A percentile compares a stretch with the other conserved stretches of the same genome.
Conservation (phyloP, 2,329 filamentous ascomycete species). For the Falciphora oryzae region DNA sequence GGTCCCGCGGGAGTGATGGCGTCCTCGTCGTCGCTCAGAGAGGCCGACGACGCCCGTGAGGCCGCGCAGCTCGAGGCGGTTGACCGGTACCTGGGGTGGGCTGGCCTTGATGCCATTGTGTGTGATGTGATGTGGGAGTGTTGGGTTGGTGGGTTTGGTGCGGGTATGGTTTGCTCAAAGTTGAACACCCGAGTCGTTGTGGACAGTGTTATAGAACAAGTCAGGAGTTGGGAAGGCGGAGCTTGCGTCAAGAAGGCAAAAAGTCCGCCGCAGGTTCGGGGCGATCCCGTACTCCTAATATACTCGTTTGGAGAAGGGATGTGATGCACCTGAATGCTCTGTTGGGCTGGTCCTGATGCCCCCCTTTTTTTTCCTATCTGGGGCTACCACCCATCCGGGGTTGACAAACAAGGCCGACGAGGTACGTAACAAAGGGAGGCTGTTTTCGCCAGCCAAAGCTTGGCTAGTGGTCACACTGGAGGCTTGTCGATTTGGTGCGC, state of each 20-base stretch:
- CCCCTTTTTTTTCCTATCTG: neutral
- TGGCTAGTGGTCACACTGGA: neutral
- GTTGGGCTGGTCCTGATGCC: neutral
- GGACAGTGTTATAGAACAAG: neutral
- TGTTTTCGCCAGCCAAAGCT: neutral
- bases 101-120: neutral
- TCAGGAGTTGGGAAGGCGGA: neutral
- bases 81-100: neutral
- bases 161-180: neutral
- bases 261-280: neutral
- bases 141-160: neutral
- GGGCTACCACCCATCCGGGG: neutral
- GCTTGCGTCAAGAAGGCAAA: neutral
- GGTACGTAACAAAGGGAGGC: neutral
- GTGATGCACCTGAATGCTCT: neutral
- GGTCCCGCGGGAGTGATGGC: constrained; percentile 15
- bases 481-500: neutral
- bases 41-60: constrained; percentile 15
- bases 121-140: neutral
- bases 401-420: neutral
- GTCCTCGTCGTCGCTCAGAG: constrained; percentile 17
- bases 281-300: neutral
- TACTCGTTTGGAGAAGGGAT: neutral
- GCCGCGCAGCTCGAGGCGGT: constrained; percentile 1
- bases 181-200: neutral